These are phyloP conservation scores for Russula olivacea DNA, from an alignment of 768 basidiomycete genomes.

Conservation along the genomic window DNA sequence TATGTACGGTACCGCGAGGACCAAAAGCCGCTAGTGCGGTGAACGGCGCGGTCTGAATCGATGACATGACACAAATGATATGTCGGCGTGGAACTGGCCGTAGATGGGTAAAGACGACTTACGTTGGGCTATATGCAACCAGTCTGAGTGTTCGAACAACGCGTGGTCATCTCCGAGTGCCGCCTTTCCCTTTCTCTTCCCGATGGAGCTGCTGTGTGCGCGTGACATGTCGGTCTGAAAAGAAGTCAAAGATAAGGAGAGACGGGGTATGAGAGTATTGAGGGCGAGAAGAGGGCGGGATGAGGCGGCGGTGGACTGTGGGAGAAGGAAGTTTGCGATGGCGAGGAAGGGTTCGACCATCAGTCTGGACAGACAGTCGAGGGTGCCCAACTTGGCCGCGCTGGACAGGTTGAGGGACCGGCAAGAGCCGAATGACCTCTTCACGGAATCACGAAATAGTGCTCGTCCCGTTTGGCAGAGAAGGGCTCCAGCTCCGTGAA, in stretches of 20 bases:
- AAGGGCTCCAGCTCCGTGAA: constrained; percentile 43
- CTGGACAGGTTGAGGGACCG: not conserved
- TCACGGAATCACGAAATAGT: constrained; percentile 50
- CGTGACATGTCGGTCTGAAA: constrained; percentile 10
- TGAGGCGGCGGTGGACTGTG: constrained; percentile 16
- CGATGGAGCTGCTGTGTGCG: not conserved
- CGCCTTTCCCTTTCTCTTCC: constrained; percentile 24
- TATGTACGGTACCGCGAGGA: not conserved
- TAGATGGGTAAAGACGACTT: constrained; percentile 1
- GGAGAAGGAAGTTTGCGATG: constrained; percentile 18
- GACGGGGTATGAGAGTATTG: constrained; percentile 2
- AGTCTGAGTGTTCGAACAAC: constrained; percentile 16
- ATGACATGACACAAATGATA: not conserved
- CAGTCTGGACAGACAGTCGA: not conserved
- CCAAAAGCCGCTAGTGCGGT: constrained; percentile 1
- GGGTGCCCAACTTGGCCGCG: not conserved
- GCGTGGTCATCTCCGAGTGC: constrained; percentile 15
- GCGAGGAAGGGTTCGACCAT: constrained; percentile 24
- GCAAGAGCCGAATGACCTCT: not conserved
- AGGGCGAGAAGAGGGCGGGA: constrained; percentile 11
- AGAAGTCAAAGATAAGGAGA: constrained; percentile 1
- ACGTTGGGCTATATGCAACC: constrained; percentile 20
- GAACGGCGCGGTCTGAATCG: constrained; percentile 5
- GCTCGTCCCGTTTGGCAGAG: constrained; percentile 37
- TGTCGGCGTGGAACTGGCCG: not conserved